Conservation (phyloP, 306 rosid species). For the Mimosa bimucronata region DNA sequence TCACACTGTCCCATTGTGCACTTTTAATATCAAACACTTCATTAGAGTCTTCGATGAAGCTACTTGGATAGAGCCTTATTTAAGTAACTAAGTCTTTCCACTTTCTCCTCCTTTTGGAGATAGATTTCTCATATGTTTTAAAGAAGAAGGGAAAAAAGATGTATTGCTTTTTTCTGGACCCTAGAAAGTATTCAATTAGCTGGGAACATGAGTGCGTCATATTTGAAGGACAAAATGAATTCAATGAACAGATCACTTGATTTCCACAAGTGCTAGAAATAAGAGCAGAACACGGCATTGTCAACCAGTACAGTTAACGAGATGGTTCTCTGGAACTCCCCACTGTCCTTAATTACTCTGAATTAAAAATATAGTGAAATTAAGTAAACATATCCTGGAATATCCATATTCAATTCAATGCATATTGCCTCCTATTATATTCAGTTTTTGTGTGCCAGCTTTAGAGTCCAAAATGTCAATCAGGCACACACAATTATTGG, state of each 20-base stretch:
- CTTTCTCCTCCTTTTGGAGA: background rate
- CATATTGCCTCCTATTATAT: slow-evolving; percentile 14
- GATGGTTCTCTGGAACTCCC: slow-evolving; percentile 12
- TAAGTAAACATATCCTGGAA: background rate
- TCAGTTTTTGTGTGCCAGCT: slow-evolving; percentile 50
- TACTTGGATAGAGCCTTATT: background rate
- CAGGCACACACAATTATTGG: slow-evolving; percentile 33
- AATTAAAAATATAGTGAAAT: slow-evolving; percentile 7
- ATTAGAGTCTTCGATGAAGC: slow-evolving; percentile 1
- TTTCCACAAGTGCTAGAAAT: background rate
- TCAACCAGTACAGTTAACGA: background rate
- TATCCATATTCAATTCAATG: background rate
- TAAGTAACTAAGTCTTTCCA: background rate
- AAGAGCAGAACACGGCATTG: background rate
- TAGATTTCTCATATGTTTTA: background rate
- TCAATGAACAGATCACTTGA: background rate
- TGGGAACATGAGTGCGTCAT: slow-evolving; percentile 17
- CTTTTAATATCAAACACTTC: background rate
- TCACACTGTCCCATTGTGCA: background rate
- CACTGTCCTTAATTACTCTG: background rate
- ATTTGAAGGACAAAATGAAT: background rate
- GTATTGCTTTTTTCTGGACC: background rate
- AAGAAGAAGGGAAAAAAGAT: too few species aligned
- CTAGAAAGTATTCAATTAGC: background rate
- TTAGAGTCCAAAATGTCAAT: slow-evolving; percentile 36